Conservation (phyloP, 495 filamentous ascomycete genomes). For the Penicillium dipodomyicola region DNA sequence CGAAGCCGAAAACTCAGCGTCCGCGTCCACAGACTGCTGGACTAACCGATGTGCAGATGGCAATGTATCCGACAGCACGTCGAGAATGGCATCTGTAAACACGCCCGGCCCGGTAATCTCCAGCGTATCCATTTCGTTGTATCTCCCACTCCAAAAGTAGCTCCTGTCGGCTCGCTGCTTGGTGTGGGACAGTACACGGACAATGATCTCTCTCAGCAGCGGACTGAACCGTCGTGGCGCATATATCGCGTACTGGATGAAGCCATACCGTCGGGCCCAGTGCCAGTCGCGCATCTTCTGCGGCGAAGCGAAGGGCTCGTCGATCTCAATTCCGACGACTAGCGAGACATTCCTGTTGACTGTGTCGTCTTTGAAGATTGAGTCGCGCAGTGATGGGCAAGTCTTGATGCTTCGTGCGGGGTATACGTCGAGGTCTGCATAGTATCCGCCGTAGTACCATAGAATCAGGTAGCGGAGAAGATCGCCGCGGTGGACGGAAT, state of each 20-base stretch:
- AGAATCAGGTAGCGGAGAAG: slow-evolving; percentile 51
- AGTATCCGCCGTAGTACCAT: slow-evolving; percentile 51
- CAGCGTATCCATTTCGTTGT: slow-evolving; percentile 32
- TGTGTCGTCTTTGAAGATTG: slow-evolving; percentile 16
- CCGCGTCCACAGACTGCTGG: slow-evolving; percentile 26
- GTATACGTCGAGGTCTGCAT: slow-evolving; percentile 48
- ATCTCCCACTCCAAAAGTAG: slow-evolving; percentile 20
- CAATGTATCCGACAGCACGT: slow-evolving; percentile 36
- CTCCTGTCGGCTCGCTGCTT: slow-evolving; percentile 25
- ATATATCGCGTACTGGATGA: slow-evolving; percentile 42
- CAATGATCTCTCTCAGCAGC: slow-evolving; percentile 35
- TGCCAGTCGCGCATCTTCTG: slow-evolving; percentile 41
- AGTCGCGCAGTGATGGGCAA: slow-evolving; percentile 30
- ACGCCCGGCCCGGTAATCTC: slow-evolving; percentile 42
- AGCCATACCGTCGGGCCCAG: slow-evolving; percentile 40
- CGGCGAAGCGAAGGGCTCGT: slow-evolving; percentile 40
- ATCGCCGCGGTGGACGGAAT: slow-evolving; percentile 44
- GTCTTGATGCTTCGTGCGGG: slow-evolving; percentile 31
- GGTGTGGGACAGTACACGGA: slow-evolving; percentile 38
- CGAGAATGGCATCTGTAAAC: slow-evolving; percentile 44
- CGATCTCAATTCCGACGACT: slow-evolving; percentile 41
- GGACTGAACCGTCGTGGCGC: slow-evolving; percentile 44
- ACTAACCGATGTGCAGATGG: slow-evolving; percentile 31
- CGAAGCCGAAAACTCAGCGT: slow-evolving; percentile 20
- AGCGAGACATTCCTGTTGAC: slow-evolving; percentile 32